Percentiles rank a stretch among this genome's conserved stretches.
Evolutionary conservation across 2,329 filamentous ascomycete genomes (phyloP).

Genomic region (Calonectria hawksworthii): DNA sequence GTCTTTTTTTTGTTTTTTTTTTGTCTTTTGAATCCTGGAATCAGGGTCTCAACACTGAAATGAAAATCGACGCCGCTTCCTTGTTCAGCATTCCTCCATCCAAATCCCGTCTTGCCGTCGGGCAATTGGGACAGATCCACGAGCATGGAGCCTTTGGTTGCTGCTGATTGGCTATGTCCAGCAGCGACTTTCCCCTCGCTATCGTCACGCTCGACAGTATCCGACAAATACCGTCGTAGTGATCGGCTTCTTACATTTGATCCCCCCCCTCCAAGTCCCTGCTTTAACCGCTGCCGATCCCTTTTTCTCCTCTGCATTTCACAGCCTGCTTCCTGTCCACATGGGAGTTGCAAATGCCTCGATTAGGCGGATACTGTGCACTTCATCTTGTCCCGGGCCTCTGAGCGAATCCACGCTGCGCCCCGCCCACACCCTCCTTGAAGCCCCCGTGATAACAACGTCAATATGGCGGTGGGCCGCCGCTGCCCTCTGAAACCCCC

Average conservation of each 20-base stretch:
- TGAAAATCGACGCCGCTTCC: neutral
- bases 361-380: constrained; percentile 4
- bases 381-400: constrained; percentile 30
- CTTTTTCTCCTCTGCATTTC: constrained; percentile 32
- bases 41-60: constrained; percentile 4
- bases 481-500: constrained; percentile 13
- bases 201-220: constrained; percentile 9
- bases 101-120: neutral
- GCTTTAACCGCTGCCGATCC: constrained; percentile 38
- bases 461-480: constrained; percentile 46
- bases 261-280: constrained; percentile 24
- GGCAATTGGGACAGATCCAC: constrained; percentile 3
- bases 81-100: constrained; percentile 16
- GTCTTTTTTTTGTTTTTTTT: neutral
- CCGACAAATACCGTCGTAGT: constrained; percentile 12
- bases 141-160: neutral
- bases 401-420: constrained; percentile 34
- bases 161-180: neutral
- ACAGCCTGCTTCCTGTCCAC: constrained; percentile 31
- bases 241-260: constrained; percentile 41
- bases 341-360: constrained; percentile 37
- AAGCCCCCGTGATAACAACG: constrained; percentile 37
- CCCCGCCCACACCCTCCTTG: constrained; percentile 38
- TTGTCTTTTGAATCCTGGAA: constrained; percentile 17
- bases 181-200: neutral